Evolutionary conservation across 2,329 filamentous ascomycete genomes (phyloP).

Genomic region (Xylariales sp.): DNA sequence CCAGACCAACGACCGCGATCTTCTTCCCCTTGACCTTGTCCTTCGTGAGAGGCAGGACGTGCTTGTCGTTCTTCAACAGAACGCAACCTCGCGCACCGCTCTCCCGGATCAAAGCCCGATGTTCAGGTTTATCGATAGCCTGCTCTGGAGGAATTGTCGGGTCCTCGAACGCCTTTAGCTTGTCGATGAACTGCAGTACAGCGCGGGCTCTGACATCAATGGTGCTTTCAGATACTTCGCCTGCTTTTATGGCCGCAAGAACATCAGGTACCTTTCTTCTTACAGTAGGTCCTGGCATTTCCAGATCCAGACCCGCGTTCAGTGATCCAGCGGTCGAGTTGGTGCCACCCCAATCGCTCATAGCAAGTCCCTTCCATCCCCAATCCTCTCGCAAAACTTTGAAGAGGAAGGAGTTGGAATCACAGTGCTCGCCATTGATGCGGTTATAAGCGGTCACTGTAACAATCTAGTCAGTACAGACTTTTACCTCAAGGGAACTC

Average conservation of each 20-base stretch:
- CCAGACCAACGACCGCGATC: constrained; percentile 15
- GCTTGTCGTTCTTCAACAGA: constrained; percentile 57
- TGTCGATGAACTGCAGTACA: constrained; percentile 26
- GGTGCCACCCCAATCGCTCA: constrained; percentile 42
- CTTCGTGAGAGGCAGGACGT: constrained; percentile 46
- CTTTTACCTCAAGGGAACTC: too few relatives aligned
- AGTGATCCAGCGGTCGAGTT: constrained; percentile 30
- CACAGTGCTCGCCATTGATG: constrained; percentile 40
- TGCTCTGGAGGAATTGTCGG: constrained; percentile 19
- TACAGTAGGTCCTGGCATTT: constrained; percentile 25
- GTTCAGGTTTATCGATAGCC: constrained; percentile 27
- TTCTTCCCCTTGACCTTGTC: constrained; percentile 29
- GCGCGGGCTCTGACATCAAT: constrained; percentile 25
- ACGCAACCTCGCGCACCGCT: constrained; percentile 56
- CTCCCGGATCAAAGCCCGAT: constrained; percentile 40
- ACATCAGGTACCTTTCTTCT: constrained; percentile 17
- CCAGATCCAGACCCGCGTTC: constrained; percentile 22
- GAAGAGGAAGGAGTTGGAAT: constrained; percentile 34
- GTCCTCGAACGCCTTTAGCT: constrained; percentile 18
- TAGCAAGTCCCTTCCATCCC: constrained; percentile 39
- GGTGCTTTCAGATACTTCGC: constrained; percentile 15
- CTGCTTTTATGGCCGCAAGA: constrained; percentile 17
- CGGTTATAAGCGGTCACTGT: constrained; percentile 45
- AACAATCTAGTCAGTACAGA: too few relatives aligned
- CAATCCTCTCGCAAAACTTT: constrained; percentile 38